Conservation (phyloP, 768 basidiomycete genomes). For the Kwoniella heveanensis region DNA sequence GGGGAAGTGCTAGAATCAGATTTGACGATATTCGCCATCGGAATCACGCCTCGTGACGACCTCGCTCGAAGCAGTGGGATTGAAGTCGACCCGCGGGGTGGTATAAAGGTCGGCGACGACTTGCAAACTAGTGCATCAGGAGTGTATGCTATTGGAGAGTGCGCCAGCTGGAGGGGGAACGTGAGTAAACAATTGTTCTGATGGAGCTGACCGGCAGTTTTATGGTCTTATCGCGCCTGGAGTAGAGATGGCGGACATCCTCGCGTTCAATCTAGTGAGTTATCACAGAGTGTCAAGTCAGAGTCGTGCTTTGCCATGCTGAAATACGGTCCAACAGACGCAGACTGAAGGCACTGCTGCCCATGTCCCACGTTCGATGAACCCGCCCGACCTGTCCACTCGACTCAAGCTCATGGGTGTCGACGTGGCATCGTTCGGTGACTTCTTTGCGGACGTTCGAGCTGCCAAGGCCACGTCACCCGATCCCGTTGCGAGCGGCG, state of each 20-base stretch:
- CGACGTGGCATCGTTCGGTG: slow-evolving; percentile 62
- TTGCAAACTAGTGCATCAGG: slow-evolving; percentile 64
- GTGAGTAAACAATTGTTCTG: not conserved
- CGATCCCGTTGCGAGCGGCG: slow-evolving; percentile 30
- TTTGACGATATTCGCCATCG: slow-evolving; percentile 69
- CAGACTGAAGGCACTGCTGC: slow-evolving; percentile 59
- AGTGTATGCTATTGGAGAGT: slow-evolving; percentile 76
- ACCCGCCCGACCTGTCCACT: slow-evolving; percentile 69
- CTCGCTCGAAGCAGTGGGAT: slow-evolving; percentile 65
- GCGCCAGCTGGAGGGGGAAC: slow-evolving; percentile 67
- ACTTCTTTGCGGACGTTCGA: slow-evolving; percentile 68
- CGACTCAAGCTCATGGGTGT: slow-evolving; percentile 70
- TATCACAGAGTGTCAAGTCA: too few species aligned
- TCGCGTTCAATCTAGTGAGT: slow-evolving; percentile 68
- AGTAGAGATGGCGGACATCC: slow-evolving; percentile 68
- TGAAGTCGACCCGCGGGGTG: slow-evolving; percentile 61
- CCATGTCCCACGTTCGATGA: slow-evolving; percentile 60
- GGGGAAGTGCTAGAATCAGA: slow-evolving; percentile 61
- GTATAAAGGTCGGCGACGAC: slow-evolving; percentile 65
- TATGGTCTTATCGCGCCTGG: slow-evolving; percentile 78
- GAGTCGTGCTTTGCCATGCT: too few species aligned
- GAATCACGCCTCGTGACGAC: slow-evolving; percentile 72
- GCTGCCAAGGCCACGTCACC: slow-evolving; percentile 26
- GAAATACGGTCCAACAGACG: too few species aligned
- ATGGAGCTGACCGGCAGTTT: not conserved